phyloP scores from a whole-genome alignment of 2,329 filamentous ascomycete species.

The Colletotrichum sp. region DNA sequence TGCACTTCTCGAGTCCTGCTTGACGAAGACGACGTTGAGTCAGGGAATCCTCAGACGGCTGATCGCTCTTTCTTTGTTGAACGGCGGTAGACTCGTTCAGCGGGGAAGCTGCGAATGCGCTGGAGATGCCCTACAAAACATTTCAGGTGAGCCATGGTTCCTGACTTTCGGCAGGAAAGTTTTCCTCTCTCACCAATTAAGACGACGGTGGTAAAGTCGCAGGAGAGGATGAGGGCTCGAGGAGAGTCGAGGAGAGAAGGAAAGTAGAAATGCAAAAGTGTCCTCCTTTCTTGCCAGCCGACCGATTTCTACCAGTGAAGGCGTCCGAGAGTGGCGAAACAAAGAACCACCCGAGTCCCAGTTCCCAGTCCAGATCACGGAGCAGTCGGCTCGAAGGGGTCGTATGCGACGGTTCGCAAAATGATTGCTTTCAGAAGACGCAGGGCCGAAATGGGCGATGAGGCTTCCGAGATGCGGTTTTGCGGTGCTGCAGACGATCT shows the following conservation, averaged over 20 bases:
- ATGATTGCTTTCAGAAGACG: slow-evolving; percentile 22
- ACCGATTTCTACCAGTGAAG: slow-evolving; percentile 60
- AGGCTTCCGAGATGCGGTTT: slow-evolving; percentile 18
- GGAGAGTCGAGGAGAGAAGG: neutral
- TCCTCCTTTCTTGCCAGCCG: slow-evolving; percentile 16
- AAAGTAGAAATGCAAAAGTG: neutral
- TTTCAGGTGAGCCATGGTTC: slow-evolving; percentile 15
- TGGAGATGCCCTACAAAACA: slow-evolving; percentile 1
- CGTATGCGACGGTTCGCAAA: slow-evolving; percentile 22
- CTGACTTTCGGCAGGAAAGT: slow-evolving; percentile 20
- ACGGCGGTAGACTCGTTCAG: slow-evolving; percentile 5
- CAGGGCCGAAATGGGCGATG: neutral
- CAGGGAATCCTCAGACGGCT: neutral
- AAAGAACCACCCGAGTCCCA: slow-evolving; percentile 27
- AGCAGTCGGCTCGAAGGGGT: slow-evolving; percentile 40
- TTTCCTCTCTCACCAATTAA: slow-evolving; percentile 20
- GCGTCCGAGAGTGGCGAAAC: slow-evolving; percentile 52
- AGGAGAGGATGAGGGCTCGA: neutral
- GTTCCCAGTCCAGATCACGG: slow-evolving; percentile 42
- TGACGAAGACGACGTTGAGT: neutral
- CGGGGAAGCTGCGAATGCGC: neutral
- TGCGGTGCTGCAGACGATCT: slow-evolving; percentile 34
- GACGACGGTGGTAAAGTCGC: neutral
- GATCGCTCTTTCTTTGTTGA: slow-evolving; percentile 1
- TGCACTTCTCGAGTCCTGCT: neutral